Evolutionary conservation across 1,284 basidiomycete genomes (phyloP).

Genomic region (Phellinidium pouzarii): DNA sequence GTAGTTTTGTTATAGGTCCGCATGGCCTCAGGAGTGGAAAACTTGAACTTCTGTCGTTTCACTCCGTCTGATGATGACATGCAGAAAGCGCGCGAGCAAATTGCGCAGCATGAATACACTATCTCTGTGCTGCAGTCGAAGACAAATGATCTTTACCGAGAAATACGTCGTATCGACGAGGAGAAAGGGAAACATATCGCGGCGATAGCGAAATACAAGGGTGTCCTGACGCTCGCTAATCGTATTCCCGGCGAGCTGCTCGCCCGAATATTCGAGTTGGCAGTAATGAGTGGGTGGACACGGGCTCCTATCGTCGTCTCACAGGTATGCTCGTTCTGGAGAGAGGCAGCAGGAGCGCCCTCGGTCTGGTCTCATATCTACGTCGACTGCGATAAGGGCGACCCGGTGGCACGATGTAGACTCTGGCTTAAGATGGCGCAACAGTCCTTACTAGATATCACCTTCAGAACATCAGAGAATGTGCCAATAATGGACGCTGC

Average conservation of each 20-base stretch:
- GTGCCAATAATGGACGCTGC: slow-evolving; percentile 5
- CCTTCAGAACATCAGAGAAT: slow-evolving; percentile 14
- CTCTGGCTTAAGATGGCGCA: slow-evolving; percentile 18
- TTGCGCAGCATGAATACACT: slow-evolving; percentile 10
- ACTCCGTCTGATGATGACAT: slow-evolving; percentile 12
- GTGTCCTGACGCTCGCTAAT: slow-evolving; percentile 48
- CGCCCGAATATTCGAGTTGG: slow-evolving; percentile 46
- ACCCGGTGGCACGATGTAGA: slow-evolving; percentile 32
- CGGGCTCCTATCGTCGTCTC: slow-evolving; percentile 49
- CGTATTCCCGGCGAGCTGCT: slow-evolving; percentile 51
- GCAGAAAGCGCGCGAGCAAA: slow-evolving; percentile 12
- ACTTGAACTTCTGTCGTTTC: slow-evolving; percentile 7
- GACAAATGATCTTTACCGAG: slow-evolving; percentile 27
- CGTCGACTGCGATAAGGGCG: slow-evolving; percentile 40
- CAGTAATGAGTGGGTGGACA: slow-evolving; percentile 45
- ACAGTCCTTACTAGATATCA: slow-evolving; percentile 12
- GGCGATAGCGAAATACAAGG: slow-evolving; percentile 38
- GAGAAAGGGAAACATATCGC: slow-evolving; percentile 36
- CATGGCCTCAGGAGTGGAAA: neutral
- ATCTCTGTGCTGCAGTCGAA: slow-evolving; percentile 6
- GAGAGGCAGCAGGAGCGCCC: slow-evolving; percentile 43
- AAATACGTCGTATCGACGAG: slow-evolving; percentile 39
- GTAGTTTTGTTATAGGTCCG: neutral
- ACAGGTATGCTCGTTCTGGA: slow-evolving; percentile 57
- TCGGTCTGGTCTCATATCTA: slow-evolving; percentile 54